A percentile compares a stretch with the other conserved stretches of the same genome.
Evolutionary conservation across 73 alveolate genomes (phyloP).

Genomic region (Symbiodinium natans): DNA sequence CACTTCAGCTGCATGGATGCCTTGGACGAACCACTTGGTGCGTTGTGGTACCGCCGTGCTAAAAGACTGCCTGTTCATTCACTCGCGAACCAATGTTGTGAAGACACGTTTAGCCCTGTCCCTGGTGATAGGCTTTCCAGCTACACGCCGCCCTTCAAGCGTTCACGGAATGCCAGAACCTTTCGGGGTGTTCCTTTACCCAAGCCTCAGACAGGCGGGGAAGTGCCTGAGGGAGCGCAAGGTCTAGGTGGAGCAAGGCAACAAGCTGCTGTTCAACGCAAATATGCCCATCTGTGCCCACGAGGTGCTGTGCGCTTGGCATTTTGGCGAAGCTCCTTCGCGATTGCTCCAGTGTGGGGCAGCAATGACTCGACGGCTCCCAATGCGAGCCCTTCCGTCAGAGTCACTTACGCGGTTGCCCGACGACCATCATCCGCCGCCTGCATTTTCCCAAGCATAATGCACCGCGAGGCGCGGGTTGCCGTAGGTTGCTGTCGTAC

Average conservation of each 20-base stretch:
- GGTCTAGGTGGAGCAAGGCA: background rate
- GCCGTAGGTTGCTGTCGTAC: background rate
- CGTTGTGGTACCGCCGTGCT: conserved; percentile 25
- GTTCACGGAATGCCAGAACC: background rate
- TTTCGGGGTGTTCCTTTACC: conserved; percentile 53
- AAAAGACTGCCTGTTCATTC: background rate
- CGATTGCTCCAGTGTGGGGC: conserved; percentile 17
- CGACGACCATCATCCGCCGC: conserved; percentile 76
- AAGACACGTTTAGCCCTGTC: background rate
- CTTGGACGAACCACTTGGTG: conserved; percentile 73
- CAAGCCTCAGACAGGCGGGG: conserved; percentile 27
- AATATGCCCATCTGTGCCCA: background rate
- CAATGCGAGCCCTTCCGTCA: background rate
- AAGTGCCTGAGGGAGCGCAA: too few species aligned
- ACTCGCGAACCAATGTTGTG: too few species aligned
- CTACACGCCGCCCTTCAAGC: conserved; percentile 14
- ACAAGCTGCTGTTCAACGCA: background rate
- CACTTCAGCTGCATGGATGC: conserved; percentile 80
- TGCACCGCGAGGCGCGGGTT: conserved; percentile 86
- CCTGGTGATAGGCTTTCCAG: conserved; percentile 29
- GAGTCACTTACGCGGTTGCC: conserved; percentile 71
- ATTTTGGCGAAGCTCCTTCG: conserved; percentile 82
- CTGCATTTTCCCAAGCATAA: conserved; percentile 52
- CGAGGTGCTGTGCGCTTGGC: conserved; percentile 61
- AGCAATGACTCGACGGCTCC: background rate